Conservation (phyloP, 2,329 filamentous ascomycete species). For the Colletotrichum echinochloae region DNA sequence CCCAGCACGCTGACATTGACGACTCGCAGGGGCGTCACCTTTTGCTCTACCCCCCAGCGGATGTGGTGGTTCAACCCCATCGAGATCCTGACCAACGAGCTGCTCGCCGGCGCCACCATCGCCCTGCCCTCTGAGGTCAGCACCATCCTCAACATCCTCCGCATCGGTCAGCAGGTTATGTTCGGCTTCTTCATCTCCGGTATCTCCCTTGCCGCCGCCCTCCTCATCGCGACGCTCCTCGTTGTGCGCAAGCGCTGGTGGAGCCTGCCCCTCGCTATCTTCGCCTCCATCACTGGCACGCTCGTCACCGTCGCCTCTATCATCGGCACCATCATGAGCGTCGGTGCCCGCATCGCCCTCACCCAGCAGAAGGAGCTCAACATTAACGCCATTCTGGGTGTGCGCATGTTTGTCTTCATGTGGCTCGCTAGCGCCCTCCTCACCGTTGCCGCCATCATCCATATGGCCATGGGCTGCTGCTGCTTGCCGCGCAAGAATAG, state of each 20-base stretch:
- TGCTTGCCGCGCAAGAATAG: conserved; percentile 53
- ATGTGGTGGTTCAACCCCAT: conserved; percentile 95
- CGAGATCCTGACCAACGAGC: conserved; percentile 80
- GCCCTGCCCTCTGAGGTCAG: conserved; percentile 80
- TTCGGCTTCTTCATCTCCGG: conserved; percentile 86
- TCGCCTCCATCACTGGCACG: conserved; percentile 76
- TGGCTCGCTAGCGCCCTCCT: conserved; percentile 81
- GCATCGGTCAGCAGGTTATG: conserved; percentile 84
- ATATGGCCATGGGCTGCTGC: conserved; percentile 83
- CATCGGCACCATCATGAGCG: conserved; percentile 85
- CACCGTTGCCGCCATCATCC: conserved; percentile 77
- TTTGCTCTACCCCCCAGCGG: conserved; percentile 76
- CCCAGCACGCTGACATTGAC: conserved; percentile 63
- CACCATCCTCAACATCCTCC: conserved; percentile 79
- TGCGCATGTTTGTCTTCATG: conserved; percentile 86
- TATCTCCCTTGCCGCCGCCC: conserved; percentile 75
- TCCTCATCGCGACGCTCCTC: conserved; percentile 75
- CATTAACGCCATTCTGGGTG: conserved; percentile 77
- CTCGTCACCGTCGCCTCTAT: conserved; percentile 76
- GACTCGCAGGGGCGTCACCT: conserved; percentile 72
- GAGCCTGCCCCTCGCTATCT: conserved; percentile 74
- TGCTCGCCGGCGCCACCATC: conserved; percentile 86
- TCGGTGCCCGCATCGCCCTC: conserved; percentile 84
- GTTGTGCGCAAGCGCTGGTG: conserved; percentile 66
- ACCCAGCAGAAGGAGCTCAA: conserved; percentile 79